Percentiles rank a stretch among this genome's conserved stretches.
These are phyloP conservation scores for Verticillium longisporum DNA, from an alignment of 2,329 filamentous ascomycete genomes.

Conservation along the genomic window DNA sequence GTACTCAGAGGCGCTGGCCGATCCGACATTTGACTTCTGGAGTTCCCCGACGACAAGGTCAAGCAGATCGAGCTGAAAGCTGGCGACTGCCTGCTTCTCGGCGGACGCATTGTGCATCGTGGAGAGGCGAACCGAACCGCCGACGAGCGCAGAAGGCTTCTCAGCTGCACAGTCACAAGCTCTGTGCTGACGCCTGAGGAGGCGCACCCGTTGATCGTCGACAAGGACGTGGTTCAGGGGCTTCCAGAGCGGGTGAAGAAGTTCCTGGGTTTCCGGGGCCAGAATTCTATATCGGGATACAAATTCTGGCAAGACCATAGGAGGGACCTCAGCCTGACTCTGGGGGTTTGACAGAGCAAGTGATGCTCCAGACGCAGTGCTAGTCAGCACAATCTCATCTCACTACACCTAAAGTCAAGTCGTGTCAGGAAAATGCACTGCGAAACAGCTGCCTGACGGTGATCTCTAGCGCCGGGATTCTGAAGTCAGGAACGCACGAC, in stretches of 20 bases:
- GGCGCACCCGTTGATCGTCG: slow-evolving; percentile 4
- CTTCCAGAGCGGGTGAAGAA: slow-evolving; percentile 7
- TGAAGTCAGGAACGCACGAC: too few species aligned
- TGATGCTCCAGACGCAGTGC: too few species aligned
- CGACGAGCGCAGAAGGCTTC: slow-evolving; percentile 4
- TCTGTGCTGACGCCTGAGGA: slow-evolving; percentile 7
- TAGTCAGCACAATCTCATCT: too few species aligned
- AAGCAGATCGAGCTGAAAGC: slow-evolving; percentile 8
- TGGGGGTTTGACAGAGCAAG: background rate
- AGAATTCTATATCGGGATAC: slow-evolving; percentile 1
- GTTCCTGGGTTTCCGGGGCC: slow-evolving; percentile 4
- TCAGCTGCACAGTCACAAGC: slow-evolving; percentile 8
- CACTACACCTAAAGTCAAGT: too few species aligned
- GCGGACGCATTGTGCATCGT: slow-evolving; percentile 6
- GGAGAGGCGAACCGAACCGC: slow-evolving; percentile 7
- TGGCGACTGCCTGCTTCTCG: slow-evolving; percentile 7
- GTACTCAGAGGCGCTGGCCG: background rate
- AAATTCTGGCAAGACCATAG: slow-evolving; percentile 4
- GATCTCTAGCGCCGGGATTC: too few species aligned
- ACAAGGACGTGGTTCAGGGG: background rate
- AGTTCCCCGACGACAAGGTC: slow-evolving; percentile 7
- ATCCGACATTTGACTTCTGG: background rate
- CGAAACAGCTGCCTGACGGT: too few species aligned
- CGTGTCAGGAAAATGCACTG: too few species aligned
- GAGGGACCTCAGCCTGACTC: background rate